phyloP scores from a whole-genome alignment of 192 early-diverging fungal genomes.

The Geosiphon pyriformis region DNA sequence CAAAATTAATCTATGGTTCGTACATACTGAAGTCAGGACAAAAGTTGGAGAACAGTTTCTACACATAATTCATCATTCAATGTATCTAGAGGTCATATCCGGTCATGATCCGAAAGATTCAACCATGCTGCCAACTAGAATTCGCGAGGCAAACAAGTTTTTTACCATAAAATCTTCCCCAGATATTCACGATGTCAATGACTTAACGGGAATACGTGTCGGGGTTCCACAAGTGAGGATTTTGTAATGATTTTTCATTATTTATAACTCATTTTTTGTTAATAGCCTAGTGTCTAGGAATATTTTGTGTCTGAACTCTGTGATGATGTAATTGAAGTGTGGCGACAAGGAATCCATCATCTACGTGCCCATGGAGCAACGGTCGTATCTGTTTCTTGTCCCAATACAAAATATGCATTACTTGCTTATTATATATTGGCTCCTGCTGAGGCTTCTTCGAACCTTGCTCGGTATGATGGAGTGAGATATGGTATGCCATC shows the following conservation, averaged over 20 bases:
- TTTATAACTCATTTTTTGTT: background rate
- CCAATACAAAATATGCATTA: constrained; percentile 63
- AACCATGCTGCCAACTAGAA: constrained; percentile 47
- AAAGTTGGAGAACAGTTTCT: too few relatives aligned
- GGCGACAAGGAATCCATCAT: constrained; percentile 51
- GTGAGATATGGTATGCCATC: constrained; percentile 65
- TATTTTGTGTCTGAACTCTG: constrained; percentile 75
- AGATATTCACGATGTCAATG: constrained; percentile 10
- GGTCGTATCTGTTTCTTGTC: constrained; percentile 65
- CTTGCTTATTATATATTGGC: constrained; percentile 86
- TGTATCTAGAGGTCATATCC: constrained; percentile 53
- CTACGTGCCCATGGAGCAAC: constrained; percentile 60
- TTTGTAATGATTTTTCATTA: constrained; percentile 18
- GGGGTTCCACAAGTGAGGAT: constrained; percentile 54
- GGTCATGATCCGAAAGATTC: constrained; percentile 56
- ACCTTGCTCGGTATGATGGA: constrained; percentile 85
- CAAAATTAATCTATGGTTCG: constrained; percentile 54
- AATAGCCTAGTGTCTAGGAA: constrained; percentile 40
- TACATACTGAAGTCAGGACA: too few relatives aligned
- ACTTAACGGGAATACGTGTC: constrained; percentile 46
- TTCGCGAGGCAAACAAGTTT: constrained; percentile 31
- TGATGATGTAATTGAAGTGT: constrained; percentile 43
- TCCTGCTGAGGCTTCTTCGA: constrained; percentile 86
- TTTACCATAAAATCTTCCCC: constrained; percentile 7
- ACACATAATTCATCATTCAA: background rate